Base-by-base conservation (phyloP, 2,329 filamentous ascomycete genomes). In the Amauroascus verrucosus region DNA sequence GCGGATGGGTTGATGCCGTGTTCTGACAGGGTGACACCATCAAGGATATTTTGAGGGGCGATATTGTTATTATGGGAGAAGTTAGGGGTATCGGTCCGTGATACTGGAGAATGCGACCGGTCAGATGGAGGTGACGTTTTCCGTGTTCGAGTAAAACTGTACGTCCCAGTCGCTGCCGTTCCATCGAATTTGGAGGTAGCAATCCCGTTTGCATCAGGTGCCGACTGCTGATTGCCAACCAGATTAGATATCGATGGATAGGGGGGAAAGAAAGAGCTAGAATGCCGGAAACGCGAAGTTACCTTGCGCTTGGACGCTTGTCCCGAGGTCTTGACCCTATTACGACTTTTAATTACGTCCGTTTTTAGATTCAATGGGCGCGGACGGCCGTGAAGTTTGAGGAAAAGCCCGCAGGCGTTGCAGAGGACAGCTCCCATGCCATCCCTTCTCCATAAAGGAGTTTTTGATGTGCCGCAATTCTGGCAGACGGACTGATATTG, bases 301-400 rank as follows among this genome's bases (percentile, higher is more conserved):
- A 88, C 88, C 83, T 94, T 95, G 72, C 89, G 90, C 64, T 88
- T 86, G 45, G 84, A 82, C 58, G 86, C 80, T 63, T 90, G 79
- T 2, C 76, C 87, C 7, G 86, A 81, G 51, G 89, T 93, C 77
- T 97, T 97, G 62, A 97, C 91, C 60, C 93, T 84, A 73, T 98
- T 98, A 65, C 93, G 88, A 75, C 90, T 96, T 77, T 98, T 98
- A 75, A 98, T 98, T 61, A 97, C 91, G 76, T 98, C 93, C 47
- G 93, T 97, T 78, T 98, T 98, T 63, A 98, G 80, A 63, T 88
- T 95, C 69, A 95, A 96, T 61, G 93, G 93, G 54, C 93, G 84
- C 56, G 93, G 83, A 24, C 90, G 86, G 59, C 90, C 90, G 69
- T 98, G 93, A 61, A 98, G 79, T 78, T 98, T 98, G 64, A 97